These are phyloP conservation scores for Chlamydomonas sphaeroides DNA, from an alignment of 139 green algal genomes.

Conservation along the genomic window DNA sequence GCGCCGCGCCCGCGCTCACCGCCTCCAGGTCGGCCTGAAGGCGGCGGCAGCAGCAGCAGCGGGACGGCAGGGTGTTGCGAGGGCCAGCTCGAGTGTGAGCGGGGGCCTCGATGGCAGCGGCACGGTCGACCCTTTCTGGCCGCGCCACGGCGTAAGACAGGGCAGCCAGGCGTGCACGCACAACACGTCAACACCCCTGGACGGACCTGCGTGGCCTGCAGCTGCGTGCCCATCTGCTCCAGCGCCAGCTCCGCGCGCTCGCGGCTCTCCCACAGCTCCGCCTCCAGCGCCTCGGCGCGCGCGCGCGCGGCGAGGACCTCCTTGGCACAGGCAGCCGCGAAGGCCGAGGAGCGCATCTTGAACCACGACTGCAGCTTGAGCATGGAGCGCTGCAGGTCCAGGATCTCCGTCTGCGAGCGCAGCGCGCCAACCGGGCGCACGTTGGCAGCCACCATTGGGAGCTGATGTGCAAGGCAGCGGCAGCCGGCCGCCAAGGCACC, in stretches of 20 bases:
- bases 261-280: conserved; percentile 40
- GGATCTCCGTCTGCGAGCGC: conserved; percentile 36
- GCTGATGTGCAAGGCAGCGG: no score
- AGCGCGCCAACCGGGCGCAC: no score
- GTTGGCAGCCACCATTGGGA: no score
- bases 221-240: conserved; percentile 15
- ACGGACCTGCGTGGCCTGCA: conserved; percentile 42
- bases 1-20: background rate
- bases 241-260: conserved; percentile 42
- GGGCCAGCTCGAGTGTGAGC: no score
- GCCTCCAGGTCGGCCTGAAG: conserved; percentile 51
- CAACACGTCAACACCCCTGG: no score
- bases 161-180: no score
- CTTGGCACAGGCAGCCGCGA: conserved; percentile 39
- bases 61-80: background rate
- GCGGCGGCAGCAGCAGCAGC: no score
- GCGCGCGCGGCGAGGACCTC: conserved; percentile 34
- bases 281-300: conserved; percentile 38
- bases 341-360: conserved; percentile 49
- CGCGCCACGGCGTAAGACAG: background rate
- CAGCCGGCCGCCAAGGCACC: no score
- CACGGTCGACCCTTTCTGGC: background rate
- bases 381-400: conserved; percentile 49
- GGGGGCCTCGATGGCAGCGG: background rate
- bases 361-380: conserved; percentile 48